These are phyloP conservation scores for Dioszegia crocea DNA, from an alignment of 768 basidiomycete species.

Conservation along the genomic window DNA sequence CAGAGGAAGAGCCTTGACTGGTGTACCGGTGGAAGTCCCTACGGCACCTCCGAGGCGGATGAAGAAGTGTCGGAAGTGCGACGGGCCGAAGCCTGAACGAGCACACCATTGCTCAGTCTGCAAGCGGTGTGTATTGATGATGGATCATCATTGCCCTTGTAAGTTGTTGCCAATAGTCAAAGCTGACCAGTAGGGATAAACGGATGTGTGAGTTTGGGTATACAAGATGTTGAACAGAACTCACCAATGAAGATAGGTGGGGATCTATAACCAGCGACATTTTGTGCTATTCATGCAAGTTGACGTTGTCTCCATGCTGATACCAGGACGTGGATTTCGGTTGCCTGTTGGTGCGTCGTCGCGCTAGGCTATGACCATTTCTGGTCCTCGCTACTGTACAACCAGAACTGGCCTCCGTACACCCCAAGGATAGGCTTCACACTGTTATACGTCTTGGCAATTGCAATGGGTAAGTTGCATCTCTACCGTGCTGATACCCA, in stretches of 20 bases:
- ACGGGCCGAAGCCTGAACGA: conserved; percentile 70
- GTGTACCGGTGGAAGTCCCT: neutral
- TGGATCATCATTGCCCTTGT: conserved; percentile 53
- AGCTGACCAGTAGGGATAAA: conserved; percentile 70
- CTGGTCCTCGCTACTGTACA: conserved; percentile 58
- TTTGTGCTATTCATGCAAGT: conserved; percentile 90
- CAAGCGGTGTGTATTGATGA: conserved; percentile 70
- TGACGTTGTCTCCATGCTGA: neutral
- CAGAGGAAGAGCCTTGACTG: conserved; percentile 4
- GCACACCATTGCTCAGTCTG: conserved; percentile 91
- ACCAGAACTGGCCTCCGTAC: conserved; percentile 55
- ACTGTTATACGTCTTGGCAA: conserved; percentile 68
- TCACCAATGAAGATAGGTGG: conserved; percentile 53
- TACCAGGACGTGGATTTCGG: conserved; percentile 70
- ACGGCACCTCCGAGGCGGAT: conserved; percentile 51
- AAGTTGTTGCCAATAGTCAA: conserved; percentile 11
- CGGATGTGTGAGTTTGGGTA: conserved; percentile 64
- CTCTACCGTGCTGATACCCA: neutral
- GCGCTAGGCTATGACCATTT: conserved; percentile 63
- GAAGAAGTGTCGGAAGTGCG: conserved; percentile 68
- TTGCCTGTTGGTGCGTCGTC: conserved; percentile 63
- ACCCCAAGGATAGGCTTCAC: conserved; percentile 69
- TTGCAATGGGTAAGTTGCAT: conserved; percentile 66
- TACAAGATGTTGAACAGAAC: neutral
- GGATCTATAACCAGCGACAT: conserved; percentile 89